Percentiles rank a stretch among this genome's conserved stretches.
phyloP scores from a whole-genome alignment of 768 basidiomycete species.

The Myochromella boudieri region DNA sequence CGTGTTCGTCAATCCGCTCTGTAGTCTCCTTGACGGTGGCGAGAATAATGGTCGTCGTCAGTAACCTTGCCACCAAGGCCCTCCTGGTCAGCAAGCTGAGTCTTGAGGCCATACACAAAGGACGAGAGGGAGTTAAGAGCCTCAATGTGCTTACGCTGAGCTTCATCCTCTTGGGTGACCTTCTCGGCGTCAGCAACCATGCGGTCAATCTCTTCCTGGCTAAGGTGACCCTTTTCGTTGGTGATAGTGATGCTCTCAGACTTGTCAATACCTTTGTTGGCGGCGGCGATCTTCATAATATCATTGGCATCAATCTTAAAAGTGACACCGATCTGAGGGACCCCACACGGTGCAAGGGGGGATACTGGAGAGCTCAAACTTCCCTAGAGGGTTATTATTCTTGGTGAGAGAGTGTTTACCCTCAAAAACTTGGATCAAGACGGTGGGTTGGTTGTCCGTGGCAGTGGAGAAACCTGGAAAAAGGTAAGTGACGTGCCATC shows the following conservation, averaged over 20 bases:
- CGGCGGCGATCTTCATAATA: conserved; percentile 91
- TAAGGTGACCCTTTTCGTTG: conserved; percentile 93
- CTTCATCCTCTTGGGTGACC: conserved; percentile 89
- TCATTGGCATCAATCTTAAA: no score
- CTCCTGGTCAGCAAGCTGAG: no score
- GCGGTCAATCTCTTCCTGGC: conserved; percentile 89
- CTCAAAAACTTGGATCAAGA: no score
- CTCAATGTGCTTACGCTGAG: no score
- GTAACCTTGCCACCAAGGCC: conserved; percentile 86
- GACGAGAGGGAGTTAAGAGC: no score
- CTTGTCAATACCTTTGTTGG: conserved; percentile 94
- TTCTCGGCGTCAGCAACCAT: no score
- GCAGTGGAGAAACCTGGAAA: no score
- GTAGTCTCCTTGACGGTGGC: no score
- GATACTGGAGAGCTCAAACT: no score
- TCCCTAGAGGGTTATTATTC: conserved; percentile 98
- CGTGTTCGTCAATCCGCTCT: conserved; percentile 88
- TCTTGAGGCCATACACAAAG: no score
- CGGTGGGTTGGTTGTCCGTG: no score
- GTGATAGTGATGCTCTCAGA: conserved; percentile 90
- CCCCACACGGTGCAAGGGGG: conserved; percentile 93
- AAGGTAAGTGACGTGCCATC: conserved; percentile 21
- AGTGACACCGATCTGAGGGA: conserved; percentile 90
- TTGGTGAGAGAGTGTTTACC: conserved; percentile 96
- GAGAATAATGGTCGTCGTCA: conserved; percentile 89